phyloP scores from a whole-genome alignment of 2,329 filamentous ascomycete species.

The Colletotrichum scovillei region DNA sequence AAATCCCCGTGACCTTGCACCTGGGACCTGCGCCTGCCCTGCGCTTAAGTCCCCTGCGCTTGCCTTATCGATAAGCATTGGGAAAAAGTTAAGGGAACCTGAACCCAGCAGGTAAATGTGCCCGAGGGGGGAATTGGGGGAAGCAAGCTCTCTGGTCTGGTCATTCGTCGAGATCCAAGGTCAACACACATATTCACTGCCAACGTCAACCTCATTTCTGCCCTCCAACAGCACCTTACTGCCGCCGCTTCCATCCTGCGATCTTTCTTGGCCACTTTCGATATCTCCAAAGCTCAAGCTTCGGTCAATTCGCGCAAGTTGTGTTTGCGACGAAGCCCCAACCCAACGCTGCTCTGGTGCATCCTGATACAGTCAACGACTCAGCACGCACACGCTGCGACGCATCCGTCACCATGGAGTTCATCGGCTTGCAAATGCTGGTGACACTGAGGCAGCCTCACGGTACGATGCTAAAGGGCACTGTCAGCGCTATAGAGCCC shows the following conservation, averaged over 20 bases:
- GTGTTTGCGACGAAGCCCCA: neutral
- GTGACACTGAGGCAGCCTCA: conserved; percentile 77
- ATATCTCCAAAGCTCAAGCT: neutral
- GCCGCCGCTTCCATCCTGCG: neutral
- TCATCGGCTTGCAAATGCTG: conserved; percentile 81
- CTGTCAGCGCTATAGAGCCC: conserved; percentile 74
- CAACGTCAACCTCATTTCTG: conserved; percentile 5
- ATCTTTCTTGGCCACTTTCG: conserved; percentile 4
- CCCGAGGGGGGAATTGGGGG: conserved; percentile 24
- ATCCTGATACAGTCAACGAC: conserved; percentile 23
- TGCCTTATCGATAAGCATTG: conserved; percentile 32
- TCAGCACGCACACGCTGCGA: conserved; percentile 23
- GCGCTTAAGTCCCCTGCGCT: neutral
- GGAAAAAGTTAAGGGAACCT: conserved; percentile 35
- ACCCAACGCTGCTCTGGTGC: neutral
- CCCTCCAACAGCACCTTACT: neutral
- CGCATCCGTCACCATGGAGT: conserved; percentile 65
- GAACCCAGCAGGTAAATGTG: conserved; percentile 24
- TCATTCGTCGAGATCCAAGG: conserved; percentile 11
- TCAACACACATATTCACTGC: conserved; percentile 19
- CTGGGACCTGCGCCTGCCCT: conserved; percentile 12
- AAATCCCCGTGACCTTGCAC: conserved; percentile 24
- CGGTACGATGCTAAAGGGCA: conserved; percentile 74
- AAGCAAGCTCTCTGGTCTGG: conserved; percentile 25
- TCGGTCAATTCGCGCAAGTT: neutral